These are phyloP conservation scores for Diplodia mutila DNA, from an alignment of 2,329 filamentous ascomycete genomes.

Conservation along the genomic window DNA sequence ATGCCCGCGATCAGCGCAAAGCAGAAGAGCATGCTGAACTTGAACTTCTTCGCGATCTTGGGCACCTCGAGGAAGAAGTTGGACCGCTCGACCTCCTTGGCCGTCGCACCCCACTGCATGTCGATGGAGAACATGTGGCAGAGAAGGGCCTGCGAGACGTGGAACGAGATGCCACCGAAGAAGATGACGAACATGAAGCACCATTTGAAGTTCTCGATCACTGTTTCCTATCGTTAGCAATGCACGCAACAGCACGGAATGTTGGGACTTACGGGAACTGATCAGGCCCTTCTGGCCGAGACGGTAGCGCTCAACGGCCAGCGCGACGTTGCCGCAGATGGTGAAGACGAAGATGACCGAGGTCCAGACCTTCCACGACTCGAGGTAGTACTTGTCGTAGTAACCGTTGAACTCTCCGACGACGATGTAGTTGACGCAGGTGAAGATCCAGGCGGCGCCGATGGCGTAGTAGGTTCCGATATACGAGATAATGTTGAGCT, in stretches of 20 bases:
- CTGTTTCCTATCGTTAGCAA: background rate
- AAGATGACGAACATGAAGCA: constrained; percentile 30
- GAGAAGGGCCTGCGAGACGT: constrained; percentile 27
- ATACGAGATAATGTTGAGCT: constrained; percentile 72
- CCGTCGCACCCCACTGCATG: constrained; percentile 27
- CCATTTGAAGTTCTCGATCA: constrained; percentile 31
- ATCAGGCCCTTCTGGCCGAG: constrained; percentile 14
- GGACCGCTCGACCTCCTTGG: constrained; percentile 26
- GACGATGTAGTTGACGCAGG: constrained; percentile 70
- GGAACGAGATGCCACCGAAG: constrained; percentile 30
- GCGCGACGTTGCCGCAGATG: constrained; percentile 6
- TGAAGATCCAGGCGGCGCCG: constrained; percentile 68
- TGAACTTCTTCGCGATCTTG: constrained; percentile 23
- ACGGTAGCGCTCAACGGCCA: constrained; percentile 23
- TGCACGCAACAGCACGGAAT: background rate
- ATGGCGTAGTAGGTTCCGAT: constrained; percentile 75
- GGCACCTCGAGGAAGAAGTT: constrained; percentile 25
- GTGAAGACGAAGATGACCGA: constrained; percentile 24
- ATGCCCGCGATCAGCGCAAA: constrained; percentile 15
- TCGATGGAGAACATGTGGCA: constrained; percentile 29
- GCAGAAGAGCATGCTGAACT: constrained; percentile 22
- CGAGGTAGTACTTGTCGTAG: constrained; percentile 21
- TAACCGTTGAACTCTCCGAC: constrained; percentile 70
- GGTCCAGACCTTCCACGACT: constrained; percentile 25
- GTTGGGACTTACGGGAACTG: background rate